Evolutionary conservation across 192 early-diverging fungal species (phyloP).

Genomic region (Dissophora ornata): DNA sequence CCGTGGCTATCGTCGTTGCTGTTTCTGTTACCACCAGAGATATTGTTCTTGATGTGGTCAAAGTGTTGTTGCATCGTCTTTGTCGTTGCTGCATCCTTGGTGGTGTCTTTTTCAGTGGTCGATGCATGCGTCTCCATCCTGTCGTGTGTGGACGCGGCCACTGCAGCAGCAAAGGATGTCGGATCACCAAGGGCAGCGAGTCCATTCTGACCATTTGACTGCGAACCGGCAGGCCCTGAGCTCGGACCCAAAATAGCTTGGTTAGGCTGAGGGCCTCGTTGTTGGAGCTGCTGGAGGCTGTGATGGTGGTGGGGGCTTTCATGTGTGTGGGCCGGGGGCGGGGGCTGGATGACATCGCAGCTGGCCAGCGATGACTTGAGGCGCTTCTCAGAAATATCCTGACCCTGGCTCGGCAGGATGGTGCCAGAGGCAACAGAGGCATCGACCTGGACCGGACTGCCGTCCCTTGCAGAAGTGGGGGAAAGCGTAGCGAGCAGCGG

Average conservation of each 20-base stretch:
- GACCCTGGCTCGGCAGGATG: conserved; percentile 23
- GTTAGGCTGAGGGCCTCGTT: conserved; percentile 9
- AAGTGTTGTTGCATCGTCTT: conserved; percentile 27
- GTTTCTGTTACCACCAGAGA: not conserved
- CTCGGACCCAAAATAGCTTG: conserved; percentile 10
- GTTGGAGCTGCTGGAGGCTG: not conserved
- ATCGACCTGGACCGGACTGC: conserved; percentile 27
- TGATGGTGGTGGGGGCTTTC: conserved; percentile 26
- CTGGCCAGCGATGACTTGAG: conserved; percentile 30
- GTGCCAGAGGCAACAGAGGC: conserved; percentile 36
- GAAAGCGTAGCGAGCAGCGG: conserved; percentile 5
- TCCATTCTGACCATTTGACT: conserved; percentile 4
- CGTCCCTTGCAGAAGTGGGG: conserved; percentile 7
- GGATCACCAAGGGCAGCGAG: not conserved
- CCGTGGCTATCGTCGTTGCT: conserved; percentile 17
- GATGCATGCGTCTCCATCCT: too few relatives aligned
- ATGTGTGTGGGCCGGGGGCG: conserved; percentile 32
- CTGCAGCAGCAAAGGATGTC: not conserved
- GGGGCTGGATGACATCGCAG: conserved; percentile 33
- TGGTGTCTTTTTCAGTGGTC: too few relatives aligned
- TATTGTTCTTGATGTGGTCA: conserved; percentile 48
- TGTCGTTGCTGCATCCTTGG: conserved; percentile 5
- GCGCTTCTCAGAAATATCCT: conserved; percentile 32
- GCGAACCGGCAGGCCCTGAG: not conserved
- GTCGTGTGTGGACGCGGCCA: not conserved